Evolutionary conservation across 805 yeast species (phyloP), one percentile per base, ranked within the genome.

Genomic region (Candida incommunis): DNA sequence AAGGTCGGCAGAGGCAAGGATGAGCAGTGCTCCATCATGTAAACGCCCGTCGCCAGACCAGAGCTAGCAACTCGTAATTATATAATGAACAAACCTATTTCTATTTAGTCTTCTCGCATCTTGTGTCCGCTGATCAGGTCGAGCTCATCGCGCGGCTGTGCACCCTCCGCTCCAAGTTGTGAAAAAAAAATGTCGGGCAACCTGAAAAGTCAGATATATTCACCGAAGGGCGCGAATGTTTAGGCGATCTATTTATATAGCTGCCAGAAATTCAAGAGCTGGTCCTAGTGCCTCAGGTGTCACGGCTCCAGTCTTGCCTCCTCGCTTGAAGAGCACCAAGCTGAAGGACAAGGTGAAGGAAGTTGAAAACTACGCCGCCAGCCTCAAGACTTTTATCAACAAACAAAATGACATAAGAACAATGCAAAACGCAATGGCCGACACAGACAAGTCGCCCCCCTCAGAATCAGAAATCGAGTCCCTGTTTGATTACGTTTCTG

Each of bases 111-210:
- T n/a, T n/a, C n/a, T n/a, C n/a, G n/a, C n/a, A n/a, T n/a, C n/a
- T n/a, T n/a, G n/a, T n/a, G n/a, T n/a, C n/a, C n/a, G n/a, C n/a
- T n/a, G n/a, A n/a, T n/a, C n/a, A n/a, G n/a, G n/a, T n/a, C 27
- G 27, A 13, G 27, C 37, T 31, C 37, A 31, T 31, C 37, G 37
- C 37, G n/a, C 37, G 37, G 37, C 37, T 31, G 37, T 31, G 37
- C 37, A 13, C 37, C 45, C 55, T 9, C 37, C n/a, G n/a, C n/a
- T n/a, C n/a, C n/a, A n/a, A n/a, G n/a, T 56, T 20, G 52, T 49
- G n/a, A 43, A 35, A 13, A 13, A 34, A 16, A 41, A 48, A 4
- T 45, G 49, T 4, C 47, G 47, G 5, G 41, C 41, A 26, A 43
- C 49, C 15, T 41, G 48, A 4, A 26, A 44, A 2, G 46, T 40